Evolutionary conservation across 1,139 yeast species (phyloP), one percentile per base, ranked within the genome.

Genomic region (Geotrichum carabidarum): DNA sequence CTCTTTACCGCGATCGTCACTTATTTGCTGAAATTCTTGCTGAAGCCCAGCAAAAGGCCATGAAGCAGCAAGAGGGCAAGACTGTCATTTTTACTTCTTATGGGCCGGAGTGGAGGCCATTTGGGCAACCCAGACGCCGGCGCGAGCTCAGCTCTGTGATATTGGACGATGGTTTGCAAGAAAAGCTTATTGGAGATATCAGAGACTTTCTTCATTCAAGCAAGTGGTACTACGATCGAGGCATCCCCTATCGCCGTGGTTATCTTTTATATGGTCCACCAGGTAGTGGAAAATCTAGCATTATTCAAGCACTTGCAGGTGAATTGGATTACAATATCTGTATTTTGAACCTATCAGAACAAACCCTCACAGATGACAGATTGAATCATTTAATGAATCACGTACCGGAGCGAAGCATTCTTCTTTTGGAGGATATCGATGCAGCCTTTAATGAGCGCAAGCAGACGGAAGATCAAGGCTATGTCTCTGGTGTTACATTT

Each of bases 71-170:
- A 58, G 96, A 90, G 65, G 99, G 99, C 9, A 91, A 90, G 66
- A 93, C 99, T 0, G 99, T 93, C 8, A 75, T 93, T 6, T 93
- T 81, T 70, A 89, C 96, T 1, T 86, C 96, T 1, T 91, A 94
- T 87, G 99, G 98, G 1, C 96, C 96, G 12, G 99, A 93, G 67
- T 93, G 99, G 99, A 78, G 99, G 63, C 96, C 96, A 2, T 93
- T 93, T 74, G 99, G 99, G 1, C 94, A 86, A 67, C 98, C 99
- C 1, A 78, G 97, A 61, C 84, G 84, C 62, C 91, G 93, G 71
- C 78, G 99, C 64, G 74, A 84, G 49, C 72, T 91, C 40, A 93
- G 87, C 5, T 86, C 95, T 12, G 99, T 93, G 14, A 83, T 93
- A 41, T 74, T 93, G 56, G 98, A 90, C 66, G 69, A 78, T 38